Evolutionary conservation across 2,329 filamentous ascomycete species (phyloP).

Genomic region (Didymella pinodella): DNA sequence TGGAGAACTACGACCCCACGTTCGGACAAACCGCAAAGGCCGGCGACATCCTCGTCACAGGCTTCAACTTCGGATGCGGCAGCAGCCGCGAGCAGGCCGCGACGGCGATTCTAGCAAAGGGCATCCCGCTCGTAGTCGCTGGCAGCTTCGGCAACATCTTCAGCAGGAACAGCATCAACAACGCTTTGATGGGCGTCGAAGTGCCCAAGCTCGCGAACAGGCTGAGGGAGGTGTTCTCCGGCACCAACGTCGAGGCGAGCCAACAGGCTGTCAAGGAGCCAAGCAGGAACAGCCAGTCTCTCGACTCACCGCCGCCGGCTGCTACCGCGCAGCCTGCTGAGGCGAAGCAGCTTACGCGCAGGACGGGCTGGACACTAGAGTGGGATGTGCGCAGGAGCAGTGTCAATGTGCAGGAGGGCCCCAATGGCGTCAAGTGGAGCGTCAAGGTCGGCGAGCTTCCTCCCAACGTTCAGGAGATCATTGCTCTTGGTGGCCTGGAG

Average conservation of each 20-base stretch:
- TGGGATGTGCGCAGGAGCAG: slow-evolving; percentile 81
- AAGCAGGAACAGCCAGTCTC: slow-evolving; percentile 58
- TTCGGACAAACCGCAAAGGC: slow-evolving; percentile 71
- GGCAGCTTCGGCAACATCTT: slow-evolving; percentile 89
- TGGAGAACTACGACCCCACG: slow-evolving; percentile 87
- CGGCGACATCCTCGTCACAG: slow-evolving; percentile 82
- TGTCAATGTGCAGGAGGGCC: slow-evolving; percentile 74
- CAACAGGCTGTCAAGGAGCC: slow-evolving; percentile 60
- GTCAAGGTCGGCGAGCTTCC: slow-evolving; percentile 85
- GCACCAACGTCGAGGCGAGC: slow-evolving; percentile 30
- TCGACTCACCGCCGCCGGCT: slow-evolving; percentile 58
- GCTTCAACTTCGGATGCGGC: slow-evolving; percentile 90
- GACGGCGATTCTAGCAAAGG: slow-evolving; percentile 81
- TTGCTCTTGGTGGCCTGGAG: slow-evolving; percentile 73
- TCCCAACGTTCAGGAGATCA: slow-evolving; percentile 77
- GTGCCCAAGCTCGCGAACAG: slow-evolving; percentile 71
- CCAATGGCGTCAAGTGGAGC: slow-evolving; percentile 72
- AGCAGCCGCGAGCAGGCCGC: slow-evolving; percentile 85
- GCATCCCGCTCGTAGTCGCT: slow-evolving; percentile 80
- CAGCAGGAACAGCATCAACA: slow-evolving; percentile 79
- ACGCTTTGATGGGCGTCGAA: slow-evolving; percentile 76
- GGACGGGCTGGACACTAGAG: slow-evolving; percentile 82
- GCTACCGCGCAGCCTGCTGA: slow-evolving; percentile 50
- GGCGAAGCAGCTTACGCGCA: slow-evolving; percentile 68
- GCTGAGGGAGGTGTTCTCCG: slow-evolving; percentile 67